Evolutionary conservation across 139 green algal genomes (phyloP).

Genomic region (Microglena sp.): DNA sequence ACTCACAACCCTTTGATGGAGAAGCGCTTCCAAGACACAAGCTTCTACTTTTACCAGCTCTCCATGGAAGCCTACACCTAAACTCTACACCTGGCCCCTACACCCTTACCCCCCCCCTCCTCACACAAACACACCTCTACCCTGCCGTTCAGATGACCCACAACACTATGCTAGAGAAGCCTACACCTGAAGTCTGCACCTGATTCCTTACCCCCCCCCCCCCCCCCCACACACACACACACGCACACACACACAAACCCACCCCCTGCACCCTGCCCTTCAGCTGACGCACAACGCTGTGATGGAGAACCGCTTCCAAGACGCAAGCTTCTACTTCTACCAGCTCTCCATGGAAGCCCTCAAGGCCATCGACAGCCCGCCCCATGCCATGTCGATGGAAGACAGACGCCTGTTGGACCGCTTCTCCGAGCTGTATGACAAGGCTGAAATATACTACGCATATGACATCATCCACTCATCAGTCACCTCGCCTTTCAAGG

Average conservation of each 20-base stretch:
- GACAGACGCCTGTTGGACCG: slow-evolving; percentile 33
- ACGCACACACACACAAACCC: no score
- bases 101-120: no score
- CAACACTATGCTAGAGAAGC: no score
- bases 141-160: no score
- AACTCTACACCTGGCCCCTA: no score
- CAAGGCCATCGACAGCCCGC: slow-evolving; percentile 31
- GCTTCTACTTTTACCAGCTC: slow-evolving; percentile 55
- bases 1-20: slow-evolving; percentile 49
- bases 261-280: no score
- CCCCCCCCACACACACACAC: no score
- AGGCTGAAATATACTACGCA: slow-evolving; percentile 54
- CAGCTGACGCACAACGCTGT: slow-evolving; percentile 56
- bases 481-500: slow-evolving; percentile 49
- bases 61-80: no score
- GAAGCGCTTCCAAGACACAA: slow-evolving; percentile 48
- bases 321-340: slow-evolving; percentile 56
- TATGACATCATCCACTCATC: slow-evolving; percentile 54
- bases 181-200: no score
- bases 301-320: slow-evolving; percentile 39
- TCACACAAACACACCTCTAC: no score
- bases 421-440: slow-evolving; percentile 50
- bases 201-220: no score
- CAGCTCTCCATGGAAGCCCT: slow-evolving; percentile 10
- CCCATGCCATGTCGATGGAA: slow-evolving; percentile 14